Evolutionary conservation across 2,329 filamentous ascomycete genomes (phyloP).

Genomic region (Arachnopeziza araneosa): DNA sequence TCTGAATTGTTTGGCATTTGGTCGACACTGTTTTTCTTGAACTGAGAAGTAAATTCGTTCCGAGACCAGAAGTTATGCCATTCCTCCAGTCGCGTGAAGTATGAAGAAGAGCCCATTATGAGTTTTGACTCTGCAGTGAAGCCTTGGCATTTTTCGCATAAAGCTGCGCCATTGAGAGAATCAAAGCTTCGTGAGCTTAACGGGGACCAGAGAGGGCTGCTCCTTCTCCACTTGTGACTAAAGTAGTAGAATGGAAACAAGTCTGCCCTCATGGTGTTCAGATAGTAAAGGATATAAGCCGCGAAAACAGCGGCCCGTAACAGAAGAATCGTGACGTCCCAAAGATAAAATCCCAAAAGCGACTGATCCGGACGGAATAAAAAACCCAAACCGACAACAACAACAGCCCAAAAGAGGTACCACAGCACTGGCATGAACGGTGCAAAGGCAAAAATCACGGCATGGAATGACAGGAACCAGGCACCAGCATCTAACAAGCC

Average conservation of each 20-base stretch:
- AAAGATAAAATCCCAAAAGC: conserved; percentile 1
- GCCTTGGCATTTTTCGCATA: not conserved
- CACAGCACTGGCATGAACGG: not conserved
- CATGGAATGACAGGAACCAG: conserved; percentile 3
- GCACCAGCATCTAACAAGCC: not conserved
- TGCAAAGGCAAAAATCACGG: conserved; percentile 1
- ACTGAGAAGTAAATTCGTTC: not conserved
- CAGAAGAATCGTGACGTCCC: not conserved
- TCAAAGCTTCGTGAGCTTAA: not conserved
- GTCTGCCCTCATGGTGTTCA: not conserved
- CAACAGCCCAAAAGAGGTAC: not conserved
- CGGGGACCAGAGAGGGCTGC: conserved; percentile 1
- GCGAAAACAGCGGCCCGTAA: not conserved
- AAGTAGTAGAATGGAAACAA: conserved; percentile 2
- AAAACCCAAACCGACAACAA: not conserved
- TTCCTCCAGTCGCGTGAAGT: conserved; percentile 1
- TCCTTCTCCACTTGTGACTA: not conserved
- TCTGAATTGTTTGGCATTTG: not conserved
- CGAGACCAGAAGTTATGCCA: conserved; percentile 1
- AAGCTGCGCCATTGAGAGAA: not conserved
- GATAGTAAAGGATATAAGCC: not conserved
- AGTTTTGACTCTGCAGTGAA: not conserved
- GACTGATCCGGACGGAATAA: not conserved
- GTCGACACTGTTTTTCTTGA: not conserved
- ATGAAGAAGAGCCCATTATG: not conserved